Conservation (phyloP, 805 yeast species). For the Candida arabinofermentans region DNA sequence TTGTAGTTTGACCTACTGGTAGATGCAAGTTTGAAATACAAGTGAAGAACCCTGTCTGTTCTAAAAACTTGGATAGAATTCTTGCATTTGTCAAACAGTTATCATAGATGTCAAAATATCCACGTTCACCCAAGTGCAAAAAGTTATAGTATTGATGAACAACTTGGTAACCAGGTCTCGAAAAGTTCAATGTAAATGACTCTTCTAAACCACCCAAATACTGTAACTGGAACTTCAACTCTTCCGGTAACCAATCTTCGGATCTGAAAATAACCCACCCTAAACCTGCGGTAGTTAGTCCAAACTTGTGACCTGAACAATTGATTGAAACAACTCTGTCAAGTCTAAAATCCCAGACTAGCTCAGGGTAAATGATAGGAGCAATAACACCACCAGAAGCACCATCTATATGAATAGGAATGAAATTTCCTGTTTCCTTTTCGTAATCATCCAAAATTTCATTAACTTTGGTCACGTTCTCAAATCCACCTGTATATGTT, state of each 20-base stretch:
- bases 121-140: slow-evolving; percentile 63
- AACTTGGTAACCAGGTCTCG: slow-evolving; percentile 91
- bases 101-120: slow-evolving; percentile 62
- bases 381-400: slow-evolving; percentile 91
- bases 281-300: slow-evolving; percentile 83
- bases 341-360: slow-evolving; percentile 79
- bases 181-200: slow-evolving; percentile 81
- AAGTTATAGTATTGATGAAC: slow-evolving; percentile 84
- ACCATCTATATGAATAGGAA: slow-evolving; percentile 91
- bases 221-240: slow-evolving; percentile 70
- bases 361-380: slow-evolving; percentile 73
- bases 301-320: slow-evolving; percentile 91
- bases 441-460: slow-evolving; percentile 68
- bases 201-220: slow-evolving; percentile 89
- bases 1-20: slow-evolving; percentile 35
- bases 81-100: slow-evolving; percentile 72
- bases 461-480: slow-evolving; percentile 60
- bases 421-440: slow-evolving; percentile 56
- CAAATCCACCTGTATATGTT: slow-evolving; percentile 91
- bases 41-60: slow-evolving; percentile 61
- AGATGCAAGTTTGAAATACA: slow-evolving; percentile 78
- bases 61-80: slow-evolving; percentile 56
- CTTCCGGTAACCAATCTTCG: slow-evolving; percentile 58
- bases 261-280: slow-evolving; percentile 91
- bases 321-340: slow-evolving; percentile 80